Evolutionary conservation across 1,284 basidiomycete genomes (phyloP).

Genomic region (Leccinum griseonigrum): DNA sequence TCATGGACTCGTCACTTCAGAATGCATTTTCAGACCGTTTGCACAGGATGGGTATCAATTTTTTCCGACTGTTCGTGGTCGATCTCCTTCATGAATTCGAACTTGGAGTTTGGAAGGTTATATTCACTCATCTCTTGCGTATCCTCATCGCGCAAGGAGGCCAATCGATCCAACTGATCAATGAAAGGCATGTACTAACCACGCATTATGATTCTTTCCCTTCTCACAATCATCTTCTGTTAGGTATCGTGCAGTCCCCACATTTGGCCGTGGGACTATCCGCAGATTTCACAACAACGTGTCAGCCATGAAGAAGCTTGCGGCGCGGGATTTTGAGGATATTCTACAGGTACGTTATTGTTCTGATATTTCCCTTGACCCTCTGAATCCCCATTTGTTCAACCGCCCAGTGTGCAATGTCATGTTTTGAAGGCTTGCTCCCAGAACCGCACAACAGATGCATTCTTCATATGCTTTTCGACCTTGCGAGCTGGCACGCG

Average conservation of each 20-base stretch:
- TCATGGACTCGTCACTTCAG: background rate
- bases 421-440: background rate
- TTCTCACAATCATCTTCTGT: background rate
- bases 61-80: background rate
- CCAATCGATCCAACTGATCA: background rate
- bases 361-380: background rate
- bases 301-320: background rate
- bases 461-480: background rate
- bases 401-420: background rate
- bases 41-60: background rate
- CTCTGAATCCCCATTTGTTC: too few species aligned
- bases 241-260: background rate
- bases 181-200: background rate
- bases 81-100: background rate
- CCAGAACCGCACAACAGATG: background rate
- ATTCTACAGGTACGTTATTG: background rate
- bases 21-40: background rate
- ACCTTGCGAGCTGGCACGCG: background rate
- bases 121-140: background rate
- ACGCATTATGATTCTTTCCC: background rate
- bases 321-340: background rate
- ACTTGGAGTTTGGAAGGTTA: background rate
- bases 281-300: background rate
- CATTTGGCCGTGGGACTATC: background rate
- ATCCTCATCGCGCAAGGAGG: background rate